A percentile compares a stretch with the other conserved stretches of the same genome.
Conservation (phyloP, 768 basidiomycete genomes). For the Phlegmacium glaucopus region DNA sequence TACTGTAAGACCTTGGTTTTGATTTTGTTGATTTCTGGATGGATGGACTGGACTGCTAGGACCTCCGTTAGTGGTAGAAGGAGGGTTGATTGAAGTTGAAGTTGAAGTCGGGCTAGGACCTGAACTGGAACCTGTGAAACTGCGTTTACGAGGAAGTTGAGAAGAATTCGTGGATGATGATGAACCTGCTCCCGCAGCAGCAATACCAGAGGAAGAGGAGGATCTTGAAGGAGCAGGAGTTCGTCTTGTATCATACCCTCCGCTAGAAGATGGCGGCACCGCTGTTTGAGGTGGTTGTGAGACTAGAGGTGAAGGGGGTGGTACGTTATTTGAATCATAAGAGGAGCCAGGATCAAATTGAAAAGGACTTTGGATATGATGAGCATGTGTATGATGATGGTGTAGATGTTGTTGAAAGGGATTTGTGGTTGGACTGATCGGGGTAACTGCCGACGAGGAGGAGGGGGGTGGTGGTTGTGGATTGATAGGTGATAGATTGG, state of each 20-base stretch:
- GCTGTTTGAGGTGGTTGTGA: no score
- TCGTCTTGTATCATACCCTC: conserved; percentile 23
- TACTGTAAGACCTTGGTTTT: conserved; percentile 20
- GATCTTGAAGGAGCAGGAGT: conserved; percentile 16
- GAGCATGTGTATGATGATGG: conserved; percentile 13
- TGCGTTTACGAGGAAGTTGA: conserved; percentile 65
- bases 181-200: conserved; percentile 25
- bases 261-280: conserved; percentile 14
- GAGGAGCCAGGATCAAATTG: conserved; percentile 39
- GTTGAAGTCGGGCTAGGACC: no score
- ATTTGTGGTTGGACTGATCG: conserved; percentile 50
- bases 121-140: conserved; percentile 35
- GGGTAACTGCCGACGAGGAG: conserved; percentile 43
- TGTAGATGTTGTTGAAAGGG: conserved; percentile 36
- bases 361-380: conserved; percentile 45
- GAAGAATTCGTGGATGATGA: conserved; percentile 35
- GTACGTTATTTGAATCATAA: no score
- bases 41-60: no score
- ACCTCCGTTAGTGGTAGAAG: no score
- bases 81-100: no score
- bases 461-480: conserved; percentile 27
- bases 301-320: no score
- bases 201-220: conserved; percentile 45
- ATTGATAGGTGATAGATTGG: conserved; percentile 63
- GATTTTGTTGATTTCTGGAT: no score